Conservation (phyloP, 2,329 filamentous ascomycete genomes). For the Exophiala mesophila region DNA sequence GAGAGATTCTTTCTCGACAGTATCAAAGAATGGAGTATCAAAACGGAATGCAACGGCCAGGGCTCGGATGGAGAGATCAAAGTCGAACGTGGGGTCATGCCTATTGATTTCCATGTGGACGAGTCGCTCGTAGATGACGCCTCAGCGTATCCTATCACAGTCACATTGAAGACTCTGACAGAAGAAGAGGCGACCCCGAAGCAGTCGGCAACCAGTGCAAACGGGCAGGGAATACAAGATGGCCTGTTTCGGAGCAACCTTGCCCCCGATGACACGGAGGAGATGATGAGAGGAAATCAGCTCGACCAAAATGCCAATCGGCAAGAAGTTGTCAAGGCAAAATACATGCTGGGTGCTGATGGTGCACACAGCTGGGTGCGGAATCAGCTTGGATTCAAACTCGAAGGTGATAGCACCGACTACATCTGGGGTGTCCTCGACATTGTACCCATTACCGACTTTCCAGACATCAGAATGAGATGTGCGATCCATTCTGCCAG, state of each 20-base stretch:
- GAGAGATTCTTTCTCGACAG: constrained; percentile 63
- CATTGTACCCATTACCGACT: constrained; percentile 52
- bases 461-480: constrained; percentile 55
- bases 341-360: constrained; percentile 60
- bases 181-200: constrained; percentile 55
- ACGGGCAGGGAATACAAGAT: constrained; percentile 37
- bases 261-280: constrained; percentile 53
- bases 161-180: constrained; percentile 53
- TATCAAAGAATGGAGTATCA: constrained; percentile 32
- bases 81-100: constrained; percentile 59
- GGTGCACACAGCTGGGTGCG: constrained; percentile 65
- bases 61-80: constrained; percentile 37
- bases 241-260: constrained; percentile 59
- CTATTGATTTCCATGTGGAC: constrained; percentile 52
- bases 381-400: constrained; percentile 51
- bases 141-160: constrained; percentile 55
- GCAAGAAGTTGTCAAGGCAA: constrained; percentile 17
- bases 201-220: constrained; percentile 34
- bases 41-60: neutral
- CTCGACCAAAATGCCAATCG: constrained; percentile 47
- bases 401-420: constrained; percentile 51
- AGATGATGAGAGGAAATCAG: constrained; percentile 41
- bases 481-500: constrained; percentile 55
- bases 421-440: constrained; percentile 47
- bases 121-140: constrained; percentile 44